Base-by-base conservation (phyloP, 495 filamentous ascomycete species). In the Talaromyces proteolyticus region DNA sequence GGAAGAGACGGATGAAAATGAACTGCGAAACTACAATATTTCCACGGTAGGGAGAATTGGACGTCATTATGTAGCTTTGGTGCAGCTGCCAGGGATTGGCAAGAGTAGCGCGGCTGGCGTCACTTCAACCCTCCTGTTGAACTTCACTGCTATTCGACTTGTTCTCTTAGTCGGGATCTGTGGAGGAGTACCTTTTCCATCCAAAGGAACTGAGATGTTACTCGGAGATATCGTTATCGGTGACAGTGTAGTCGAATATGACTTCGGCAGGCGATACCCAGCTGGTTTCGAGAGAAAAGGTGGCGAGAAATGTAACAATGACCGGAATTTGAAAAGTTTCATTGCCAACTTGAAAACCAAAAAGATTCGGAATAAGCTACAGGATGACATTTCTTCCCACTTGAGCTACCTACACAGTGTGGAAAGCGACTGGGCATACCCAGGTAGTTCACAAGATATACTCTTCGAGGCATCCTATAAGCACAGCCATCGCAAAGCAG, bases 171-270 rank as follows among this genome's bases (percentile, higher is more conserved):
- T 56, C 16, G 58, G 58, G 1, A 59, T 65, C 16, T 65, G 60
- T 39, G 60, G 59, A 10, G 62, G 45, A 3, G 56, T 61, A 10
- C 59, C 63, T 11, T 38, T 29, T 16, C 8, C 21, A 2, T 12
- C 19, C 22, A n/a, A 39, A 10, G 44, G 37, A 7, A 24, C 29
- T 3, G 59, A 65, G 16, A 43, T 67, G 4, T 22, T 70, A 6
- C 60, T 74, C 0, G 71, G 73, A 4, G 70, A 76, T 49, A 65
- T 73, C 0, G 53, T 75, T 18, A 63, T 76, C 29, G 69, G 68
- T 53, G 62, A 57, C 2, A 47, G 37, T 10, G 23, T 70, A 4
- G 51, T 70, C 3, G 56, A 70, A 37, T 65, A 63, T 46, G 64
- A 67, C 36, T 57, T 64, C 39, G 67, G 67, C 17, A 50, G 59